Conservation (phyloP, 2,329 filamentous ascomycete genomes). For the Trichoderma sp. region DNA sequence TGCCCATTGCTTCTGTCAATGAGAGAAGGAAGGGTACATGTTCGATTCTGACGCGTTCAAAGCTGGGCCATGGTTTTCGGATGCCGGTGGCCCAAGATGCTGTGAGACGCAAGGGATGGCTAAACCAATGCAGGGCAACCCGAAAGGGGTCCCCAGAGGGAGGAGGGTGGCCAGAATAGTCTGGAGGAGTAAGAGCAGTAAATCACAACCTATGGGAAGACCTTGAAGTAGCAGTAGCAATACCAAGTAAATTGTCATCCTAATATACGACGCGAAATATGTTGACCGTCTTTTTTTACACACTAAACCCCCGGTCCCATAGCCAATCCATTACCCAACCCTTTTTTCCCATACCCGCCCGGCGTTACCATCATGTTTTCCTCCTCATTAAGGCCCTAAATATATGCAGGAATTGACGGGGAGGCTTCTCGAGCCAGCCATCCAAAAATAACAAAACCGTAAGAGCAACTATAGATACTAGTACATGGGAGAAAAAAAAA, state of each 20-base stretch:
- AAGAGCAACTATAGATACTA: background rate
- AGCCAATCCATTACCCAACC: background rate
- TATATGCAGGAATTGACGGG: slow-evolving; percentile 9
- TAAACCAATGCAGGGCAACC: slow-evolving; percentile 9
- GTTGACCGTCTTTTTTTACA: background rate
- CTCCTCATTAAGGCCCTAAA: slow-evolving; percentile 21
- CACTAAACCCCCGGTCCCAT: background rate
- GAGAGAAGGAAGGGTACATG: background rate
- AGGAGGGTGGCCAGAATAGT: background rate
- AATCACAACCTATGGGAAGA: background rate
- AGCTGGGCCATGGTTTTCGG: background rate
- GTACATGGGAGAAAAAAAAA: background rate
- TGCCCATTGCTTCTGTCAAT: background rate
- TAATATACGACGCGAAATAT: background rate
- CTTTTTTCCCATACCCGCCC: background rate
- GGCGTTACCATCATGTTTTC: background rate
- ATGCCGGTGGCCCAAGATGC: background rate
- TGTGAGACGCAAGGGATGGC: slow-evolving; percentile 15
- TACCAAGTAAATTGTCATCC: background rate
- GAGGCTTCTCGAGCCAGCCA: background rate
- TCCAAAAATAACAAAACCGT: background rate
- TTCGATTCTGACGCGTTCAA: background rate
- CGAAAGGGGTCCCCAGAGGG: background rate
- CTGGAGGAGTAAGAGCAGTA: background rate
- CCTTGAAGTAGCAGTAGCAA: background rate